These are phyloP conservation scores for Meyerozyma guilliermondii DNA, from an alignment of 1,139 yeast species.

Conservation along the genomic window DNA sequence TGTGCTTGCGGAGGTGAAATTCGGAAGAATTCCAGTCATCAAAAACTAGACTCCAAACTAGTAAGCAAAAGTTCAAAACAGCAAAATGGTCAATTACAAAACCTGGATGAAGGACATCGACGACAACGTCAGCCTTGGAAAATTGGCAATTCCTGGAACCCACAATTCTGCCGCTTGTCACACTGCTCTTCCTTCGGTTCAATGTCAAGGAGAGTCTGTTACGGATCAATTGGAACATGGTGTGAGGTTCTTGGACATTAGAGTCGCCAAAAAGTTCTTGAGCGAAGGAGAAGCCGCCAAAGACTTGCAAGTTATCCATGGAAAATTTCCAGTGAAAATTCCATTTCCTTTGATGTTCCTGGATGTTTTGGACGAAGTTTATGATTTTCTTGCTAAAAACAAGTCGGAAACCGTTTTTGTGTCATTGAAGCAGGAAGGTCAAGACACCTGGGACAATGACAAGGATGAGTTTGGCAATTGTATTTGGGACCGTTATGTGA, in stretches of 20 bases:
- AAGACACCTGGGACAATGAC: constrained; percentile 57
- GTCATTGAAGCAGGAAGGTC: constrained; percentile 73
- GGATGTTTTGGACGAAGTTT: constrained; percentile 51
- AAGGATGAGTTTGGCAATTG: constrained; percentile 62
- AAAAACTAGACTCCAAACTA: background rate
- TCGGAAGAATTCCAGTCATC: background rate
- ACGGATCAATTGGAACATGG: constrained; percentile 65
- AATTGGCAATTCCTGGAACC: constrained; percentile 71
- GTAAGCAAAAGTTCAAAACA: background rate
- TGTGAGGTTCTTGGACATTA: constrained; percentile 66
- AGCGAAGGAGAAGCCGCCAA: constrained; percentile 43
- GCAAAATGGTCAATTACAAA: constrained; percentile 36
- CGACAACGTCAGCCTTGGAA: constrained; percentile 48
- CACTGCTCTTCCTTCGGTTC: constrained; percentile 72
- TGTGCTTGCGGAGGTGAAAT: constrained; percentile 1
- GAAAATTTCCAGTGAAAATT: constrained; percentile 68
- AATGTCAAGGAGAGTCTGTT: constrained; percentile 65
- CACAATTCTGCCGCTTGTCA: constrained; percentile 77
- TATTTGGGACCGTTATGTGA: constrained; percentile 58
- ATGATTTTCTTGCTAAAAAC: constrained; percentile 49
- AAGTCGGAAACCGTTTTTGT: constrained; percentile 60
- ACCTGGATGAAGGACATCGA: constrained; percentile 53
- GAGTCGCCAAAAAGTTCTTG: constrained; percentile 57
- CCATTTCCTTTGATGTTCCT: constrained; percentile 52
- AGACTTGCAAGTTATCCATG: constrained; percentile 68